Evolutionary conservation across 345 rosid genomes (phyloP).

Genomic region (Salix udensis): DNA sequence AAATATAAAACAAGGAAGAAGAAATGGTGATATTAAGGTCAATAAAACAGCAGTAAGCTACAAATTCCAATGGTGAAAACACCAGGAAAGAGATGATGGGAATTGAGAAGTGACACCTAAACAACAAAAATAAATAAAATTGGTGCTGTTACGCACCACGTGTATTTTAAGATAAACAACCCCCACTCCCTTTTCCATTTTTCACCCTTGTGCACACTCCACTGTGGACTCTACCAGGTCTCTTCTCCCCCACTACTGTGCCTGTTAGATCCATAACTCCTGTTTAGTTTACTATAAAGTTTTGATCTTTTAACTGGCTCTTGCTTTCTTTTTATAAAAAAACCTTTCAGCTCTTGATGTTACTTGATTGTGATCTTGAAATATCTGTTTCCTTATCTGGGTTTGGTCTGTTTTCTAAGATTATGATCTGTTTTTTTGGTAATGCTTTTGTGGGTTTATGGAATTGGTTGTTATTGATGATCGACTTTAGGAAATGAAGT

Average conservation of each 20-base stretch:
- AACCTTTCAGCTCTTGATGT: background rate
- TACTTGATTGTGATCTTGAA: background rate
- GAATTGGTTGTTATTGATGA: background rate
- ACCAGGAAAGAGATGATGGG: background rate
- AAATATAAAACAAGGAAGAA: too few species aligned
- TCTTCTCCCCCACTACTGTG: background rate
- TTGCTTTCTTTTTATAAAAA: background rate
- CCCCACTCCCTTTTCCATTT: background rate
- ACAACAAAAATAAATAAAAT: background rate
- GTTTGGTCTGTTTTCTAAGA: background rate
- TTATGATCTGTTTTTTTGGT: too few species aligned
- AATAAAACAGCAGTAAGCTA: background rate
- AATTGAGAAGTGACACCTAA: background rate
- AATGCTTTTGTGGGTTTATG: background rate
- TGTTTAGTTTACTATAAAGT: background rate
- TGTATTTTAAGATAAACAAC: slow-evolving; percentile 7
- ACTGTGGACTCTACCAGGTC: background rate
- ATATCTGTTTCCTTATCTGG: background rate
- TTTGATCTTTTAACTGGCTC: background rate
- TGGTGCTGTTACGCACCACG: slow-evolving; percentile 12
- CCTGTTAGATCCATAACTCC: background rate
- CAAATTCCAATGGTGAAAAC: background rate
- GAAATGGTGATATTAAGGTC: too few species aligned
- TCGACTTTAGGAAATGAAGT: background rate
- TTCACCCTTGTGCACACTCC: background rate